Evolutionary conservation across 768 basidiomycete genomes (phyloP).

Genomic region (Agaricus bisporus): DNA sequence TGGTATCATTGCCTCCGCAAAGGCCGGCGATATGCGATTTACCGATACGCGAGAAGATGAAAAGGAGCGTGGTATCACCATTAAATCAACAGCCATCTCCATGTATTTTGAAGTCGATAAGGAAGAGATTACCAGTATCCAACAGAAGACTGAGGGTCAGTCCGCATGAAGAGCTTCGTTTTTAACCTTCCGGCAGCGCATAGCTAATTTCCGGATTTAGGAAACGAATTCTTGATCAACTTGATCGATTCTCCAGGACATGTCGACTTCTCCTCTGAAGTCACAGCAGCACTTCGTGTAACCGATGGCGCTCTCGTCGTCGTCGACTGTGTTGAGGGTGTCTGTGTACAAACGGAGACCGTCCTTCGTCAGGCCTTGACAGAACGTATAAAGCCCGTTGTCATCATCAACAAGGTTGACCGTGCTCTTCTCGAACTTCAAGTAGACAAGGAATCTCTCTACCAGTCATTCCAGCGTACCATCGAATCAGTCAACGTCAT

Average conservation of each 20-base stretch:
- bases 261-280: constrained; percentile 99
- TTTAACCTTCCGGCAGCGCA: not conserved
- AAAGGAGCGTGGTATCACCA: constrained; percentile 99
- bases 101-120: constrained; percentile 98
- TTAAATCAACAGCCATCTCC: constrained; percentile 99
- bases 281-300: constrained; percentile 98
- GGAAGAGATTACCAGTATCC: constrained; percentile 79
- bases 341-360: constrained; percentile 99
- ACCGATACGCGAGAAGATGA: constrained; percentile 97
- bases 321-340: constrained; percentile 99
- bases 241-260: constrained; percentile 99
- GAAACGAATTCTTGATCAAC: constrained; percentile 98
- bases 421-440: constrained; percentile 98
- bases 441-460: constrained; percentile 93
- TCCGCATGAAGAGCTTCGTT: constrained; percentile 10
- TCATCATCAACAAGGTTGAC: constrained; percentile 99
- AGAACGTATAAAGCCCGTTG: constrained; percentile 99
- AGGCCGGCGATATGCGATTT: constrained; percentile 95
- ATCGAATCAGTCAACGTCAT: constrained; percentile 98
- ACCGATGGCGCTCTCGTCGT: constrained; percentile 99
- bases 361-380: constrained; percentile 95
- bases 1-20: constrained; percentile 93
- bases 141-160: constrained; percentile 91
- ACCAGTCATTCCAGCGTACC: constrained; percentile 96
- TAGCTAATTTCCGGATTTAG: constrained; percentile 27